Evolutionary conservation across 805 yeast species (phyloP).

Genomic region (Candida tallmaniae): DNA sequence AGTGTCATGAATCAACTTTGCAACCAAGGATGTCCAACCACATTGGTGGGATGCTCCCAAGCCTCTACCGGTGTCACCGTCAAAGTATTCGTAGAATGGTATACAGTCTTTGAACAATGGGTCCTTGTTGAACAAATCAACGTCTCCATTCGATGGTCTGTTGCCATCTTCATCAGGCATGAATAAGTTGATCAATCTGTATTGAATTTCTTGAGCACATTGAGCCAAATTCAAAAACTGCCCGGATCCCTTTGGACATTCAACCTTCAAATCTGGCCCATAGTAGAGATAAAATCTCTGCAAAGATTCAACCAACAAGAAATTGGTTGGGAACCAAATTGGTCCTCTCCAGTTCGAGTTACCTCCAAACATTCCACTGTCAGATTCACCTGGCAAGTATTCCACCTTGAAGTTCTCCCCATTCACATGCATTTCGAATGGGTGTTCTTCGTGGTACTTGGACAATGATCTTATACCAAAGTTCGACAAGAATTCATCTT

Average conservation of each 20-base stretch:
- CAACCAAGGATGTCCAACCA: conserved; percentile 95
- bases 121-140: conserved; percentile 50
- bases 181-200: conserved; percentile 75
- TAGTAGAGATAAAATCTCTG: conserved; percentile 85
- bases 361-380: conserved; percentile 93
- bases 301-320: conserved; percentile 77
- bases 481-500: conserved; percentile 75
- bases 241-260: conserved; percentile 85
- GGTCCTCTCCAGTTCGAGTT: conserved; percentile 98
- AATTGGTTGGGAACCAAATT: conserved; percentile 93
- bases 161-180: conserved; percentile 59
- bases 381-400: conserved; percentile 85
- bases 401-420: conserved; percentile 67
- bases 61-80: conserved; percentile 93
- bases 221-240: conserved; percentile 72
- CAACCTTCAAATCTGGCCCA: conserved; percentile 80
- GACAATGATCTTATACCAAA: conserved; percentile 88
- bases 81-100: conserved; percentile 83
- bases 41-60: conserved; percentile 91
- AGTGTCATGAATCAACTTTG: conserved; percentile 86
- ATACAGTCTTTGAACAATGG: conserved; percentile 69
- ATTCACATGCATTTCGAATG: conserved; percentile 78
- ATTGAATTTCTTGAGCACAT: conserved; percentile 87
- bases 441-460: conserved; percentile 77
- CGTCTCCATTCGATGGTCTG: conserved; percentile 78